Evolutionary conservation across 2,329 filamentous ascomycete genomes (phyloP), one percentile per base, ranked within the genome.

Genomic region (Aspergillus pseudoviridinutans): DNA sequence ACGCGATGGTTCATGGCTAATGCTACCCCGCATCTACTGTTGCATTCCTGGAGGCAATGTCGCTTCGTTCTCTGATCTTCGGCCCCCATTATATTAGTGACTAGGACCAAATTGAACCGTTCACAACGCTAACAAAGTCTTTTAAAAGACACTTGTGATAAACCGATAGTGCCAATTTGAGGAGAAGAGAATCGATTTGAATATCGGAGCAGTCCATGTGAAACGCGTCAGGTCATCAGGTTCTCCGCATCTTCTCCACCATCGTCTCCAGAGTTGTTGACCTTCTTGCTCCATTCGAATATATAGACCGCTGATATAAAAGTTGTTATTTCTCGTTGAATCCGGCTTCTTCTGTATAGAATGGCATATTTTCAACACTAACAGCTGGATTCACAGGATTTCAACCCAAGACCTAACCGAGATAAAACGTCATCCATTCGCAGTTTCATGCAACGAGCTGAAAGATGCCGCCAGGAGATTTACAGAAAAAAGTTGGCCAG

Each of bases 401-500:
- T 8, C 5, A 22, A 14, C 2, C 24, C 24, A 24, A 14, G 24
- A 46, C n/a, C 28, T 9, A 24, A 51, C 20, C 28, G 17, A 20
- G n/a, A 25, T 22, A 25, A 20, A 51, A 24, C 14, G n/a, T 27
- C 50, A 51, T n/a, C 50, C n/a, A 41, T 32, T 32, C 20, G 10
- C 22, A 35, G n/a, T 25, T n/a, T 24, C 49, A 12, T 10, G 27
- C 50, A 56, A 49, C 44, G 49, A 55, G 1, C 52, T 35, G 53
- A 38, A 59, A 51, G 51, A 71, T 69, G 69, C 49, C 53, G 42
- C 55, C 60, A 10, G 54, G 38, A 28, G 63, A 67, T 17, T 55
- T 72, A 28, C 66, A 64, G 47, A 74, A 66, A 50, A 64, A 71
- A 63, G 68, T 72, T 20, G 72, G 72, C 38, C 72, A 74, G 69